Conservation (phyloP, 192 early-diverging fungal genomes). For the Gaertneriomyces semiglobifer region DNA sequence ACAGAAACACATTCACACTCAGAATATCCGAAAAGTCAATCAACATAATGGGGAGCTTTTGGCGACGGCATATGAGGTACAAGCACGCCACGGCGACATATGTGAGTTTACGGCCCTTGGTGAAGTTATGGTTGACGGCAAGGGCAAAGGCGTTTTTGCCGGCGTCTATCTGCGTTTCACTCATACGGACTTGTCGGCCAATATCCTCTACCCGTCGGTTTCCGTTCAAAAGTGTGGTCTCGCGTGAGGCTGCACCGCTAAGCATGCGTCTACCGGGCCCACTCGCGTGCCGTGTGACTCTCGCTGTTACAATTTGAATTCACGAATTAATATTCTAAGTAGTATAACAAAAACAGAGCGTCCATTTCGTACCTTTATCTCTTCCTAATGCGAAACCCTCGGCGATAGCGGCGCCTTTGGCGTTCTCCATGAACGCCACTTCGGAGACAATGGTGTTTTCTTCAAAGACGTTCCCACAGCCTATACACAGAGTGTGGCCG, state of each 20-base stretch:
- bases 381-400: conserved; percentile 44
- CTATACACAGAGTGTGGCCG: conserved; percentile 69
- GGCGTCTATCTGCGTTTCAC: conserved; percentile 69
- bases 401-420: conserved; percentile 74
- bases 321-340: neutral
- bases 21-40: conserved; percentile 94
- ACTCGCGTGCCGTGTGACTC: conserved; percentile 1
- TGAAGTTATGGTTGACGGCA: conserved; percentile 70
- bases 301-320: conserved; percentile 11
- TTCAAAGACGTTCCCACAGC: conserved; percentile 79
- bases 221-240: conserved; percentile 52
- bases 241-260: conserved; percentile 33
- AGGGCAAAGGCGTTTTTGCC: conserved; percentile 85
- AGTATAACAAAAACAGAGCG: neutral
- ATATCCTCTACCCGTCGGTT: conserved; percentile 70
- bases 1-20: conserved; percentile 77
- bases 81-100: conserved; percentile 85
- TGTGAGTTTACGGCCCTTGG: conserved; percentile 71
- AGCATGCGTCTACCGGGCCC: conserved; percentile 11
- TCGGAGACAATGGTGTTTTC: conserved; percentile 91
- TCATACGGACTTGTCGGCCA: conserved; percentile 68
- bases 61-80: conserved; percentile 84
- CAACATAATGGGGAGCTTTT: conserved; percentile 84
- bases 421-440: conserved; percentile 81
- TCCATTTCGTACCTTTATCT: conserved; percentile 23